phyloP scores from a whole-genome alignment of 2,329 filamentous ascomycete genomes.

The Ophiosphaerella narmari region DNA sequence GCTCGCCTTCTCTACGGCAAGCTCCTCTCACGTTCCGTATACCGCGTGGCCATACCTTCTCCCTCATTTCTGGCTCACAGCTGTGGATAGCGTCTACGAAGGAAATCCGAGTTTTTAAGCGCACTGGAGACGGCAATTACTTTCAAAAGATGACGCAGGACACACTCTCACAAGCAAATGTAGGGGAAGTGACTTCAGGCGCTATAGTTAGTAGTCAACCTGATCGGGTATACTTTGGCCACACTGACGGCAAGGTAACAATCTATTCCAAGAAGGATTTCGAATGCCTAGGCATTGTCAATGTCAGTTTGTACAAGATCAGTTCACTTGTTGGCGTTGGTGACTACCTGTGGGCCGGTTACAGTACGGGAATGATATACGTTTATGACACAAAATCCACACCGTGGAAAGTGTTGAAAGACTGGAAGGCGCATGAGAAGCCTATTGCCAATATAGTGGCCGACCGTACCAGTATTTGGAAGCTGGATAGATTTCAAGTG shows the following conservation, averaged over 20 bases:
- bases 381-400: conserved; percentile 82
- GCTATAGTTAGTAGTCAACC: conserved; percentile 74
- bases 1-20: conserved; percentile 73
- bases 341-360: conserved; percentile 86
- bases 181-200: conserved; percentile 86
- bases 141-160: conserved; percentile 77
- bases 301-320: conserved; percentile 92
- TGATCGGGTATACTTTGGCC: conserved; percentile 85
- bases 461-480: conserved; percentile 83
- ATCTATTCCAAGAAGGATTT: conserved; percentile 84
- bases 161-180: conserved; percentile 71
- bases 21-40: conserved; percentile 79
- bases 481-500: conserved; percentile 80
- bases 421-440: conserved; percentile 89
- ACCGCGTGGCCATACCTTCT: conserved; percentile 82
- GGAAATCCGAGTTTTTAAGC: conserved; percentile 82
- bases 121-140: conserved; percentile 67
- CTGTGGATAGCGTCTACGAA: conserved; percentile 90
- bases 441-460: conserved; percentile 77
- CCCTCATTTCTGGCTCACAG: conserved; percentile 80
- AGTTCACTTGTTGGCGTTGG: conserved; percentile 83
- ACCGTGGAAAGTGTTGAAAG: conserved; percentile 92
- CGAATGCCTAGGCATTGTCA: conserved; percentile 77
- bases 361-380: conserved; percentile 90
- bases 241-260: conserved; percentile 90